Evolutionary conservation across 371 early-diverging fungal genomes (phyloP), one percentile per base, ranked within the genome.

Genomic region (Rozella allomycis): DNA sequence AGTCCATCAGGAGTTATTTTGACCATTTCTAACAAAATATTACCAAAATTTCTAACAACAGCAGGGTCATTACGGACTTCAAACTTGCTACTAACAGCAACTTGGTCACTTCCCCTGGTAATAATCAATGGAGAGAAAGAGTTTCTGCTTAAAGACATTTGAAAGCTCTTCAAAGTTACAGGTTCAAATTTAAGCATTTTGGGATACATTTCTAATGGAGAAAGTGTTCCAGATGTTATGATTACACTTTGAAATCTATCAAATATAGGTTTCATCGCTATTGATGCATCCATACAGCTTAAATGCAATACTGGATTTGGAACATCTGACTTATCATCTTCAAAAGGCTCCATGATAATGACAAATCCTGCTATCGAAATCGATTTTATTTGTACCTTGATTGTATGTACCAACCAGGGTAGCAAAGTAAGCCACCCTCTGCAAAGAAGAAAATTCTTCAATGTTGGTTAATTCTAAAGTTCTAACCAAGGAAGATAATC

Each of bases 171-270:
- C 1, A 90, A 73, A 0, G 72, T 73, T 0, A 78, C 66, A 2
- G 70, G 71, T 22, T 55, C 54, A 55, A 99, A 94, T 23, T 81
- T 73, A 10, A 99, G 61, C 41, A 99, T 80, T 35, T 76, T 77
- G n/a, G 97, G 94, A 47, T 98, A 99, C 72, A 99, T 84, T 25
- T 94, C 93, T 46, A 97, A 58, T 0, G 98, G 98, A 17, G 94
- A 91, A 20, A 99, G 63, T 11, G 99, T 98, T 40, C 98, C 98
- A 0, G 97, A 94, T 0, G 99, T 99, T 43, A 99, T 96, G 25
- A 97, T 76, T 2, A 99, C 98, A 7, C 87, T 76, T 33, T 74
- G 74, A 52, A 97, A 98, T 22, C 86, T 70, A 22, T 78, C 69
- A 67, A 97, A 94, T 3, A 99, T 76, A 10, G 91, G 90, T 40